Evolutionary conservation across 805 yeast species (phyloP).

Genomic region (Candida maesae): DNA sequence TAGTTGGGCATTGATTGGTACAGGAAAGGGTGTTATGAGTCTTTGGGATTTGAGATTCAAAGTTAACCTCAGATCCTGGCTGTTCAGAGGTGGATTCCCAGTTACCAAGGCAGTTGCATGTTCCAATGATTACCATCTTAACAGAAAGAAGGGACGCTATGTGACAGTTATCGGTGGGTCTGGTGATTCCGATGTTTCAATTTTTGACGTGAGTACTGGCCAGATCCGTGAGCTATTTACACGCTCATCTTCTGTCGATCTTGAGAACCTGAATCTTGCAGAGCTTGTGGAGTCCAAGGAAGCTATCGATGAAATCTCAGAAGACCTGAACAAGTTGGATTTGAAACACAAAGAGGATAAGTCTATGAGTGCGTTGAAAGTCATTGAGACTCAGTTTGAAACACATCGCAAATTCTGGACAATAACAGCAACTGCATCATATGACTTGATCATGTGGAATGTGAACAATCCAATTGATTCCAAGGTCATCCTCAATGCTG

Average conservation of each 20-base stretch:
- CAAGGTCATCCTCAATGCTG: constrained; percentile 24
- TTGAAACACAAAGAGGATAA: constrained; percentile 4
- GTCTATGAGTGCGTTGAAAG: constrained; percentile 19
- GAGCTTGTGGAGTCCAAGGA: constrained; percentile 16
- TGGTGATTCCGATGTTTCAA: constrained; percentile 51
- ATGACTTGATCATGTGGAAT: constrained; percentile 36
- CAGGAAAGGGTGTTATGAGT: constrained; percentile 66
- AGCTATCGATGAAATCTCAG: background rate
- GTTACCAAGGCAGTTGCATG: constrained; percentile 45
- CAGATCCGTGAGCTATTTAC: constrained; percentile 48
- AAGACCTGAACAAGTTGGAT: constrained; percentile 3
- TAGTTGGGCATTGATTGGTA: constrained; percentile 72
- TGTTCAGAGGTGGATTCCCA: constrained; percentile 46
- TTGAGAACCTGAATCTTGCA: constrained; percentile 18
- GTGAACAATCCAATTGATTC: constrained; percentile 30
- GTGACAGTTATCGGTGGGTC: constrained; percentile 68
- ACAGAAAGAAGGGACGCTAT: constrained; percentile 37
- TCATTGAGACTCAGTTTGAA: constrained; percentile 20
- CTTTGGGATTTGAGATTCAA: constrained; percentile 81
- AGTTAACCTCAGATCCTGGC: constrained; percentile 57
- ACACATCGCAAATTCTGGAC: constrained; percentile 20
- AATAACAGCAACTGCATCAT: constrained; percentile 15
- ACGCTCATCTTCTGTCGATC: constrained; percentile 9
- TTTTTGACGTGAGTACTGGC: constrained; percentile 71
- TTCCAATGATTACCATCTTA: constrained; percentile 36